phyloP scores from a whole-genome alignment of 2,329 filamentous ascomycete genomes.

The Orbilia blumenaviensis region DNA sequence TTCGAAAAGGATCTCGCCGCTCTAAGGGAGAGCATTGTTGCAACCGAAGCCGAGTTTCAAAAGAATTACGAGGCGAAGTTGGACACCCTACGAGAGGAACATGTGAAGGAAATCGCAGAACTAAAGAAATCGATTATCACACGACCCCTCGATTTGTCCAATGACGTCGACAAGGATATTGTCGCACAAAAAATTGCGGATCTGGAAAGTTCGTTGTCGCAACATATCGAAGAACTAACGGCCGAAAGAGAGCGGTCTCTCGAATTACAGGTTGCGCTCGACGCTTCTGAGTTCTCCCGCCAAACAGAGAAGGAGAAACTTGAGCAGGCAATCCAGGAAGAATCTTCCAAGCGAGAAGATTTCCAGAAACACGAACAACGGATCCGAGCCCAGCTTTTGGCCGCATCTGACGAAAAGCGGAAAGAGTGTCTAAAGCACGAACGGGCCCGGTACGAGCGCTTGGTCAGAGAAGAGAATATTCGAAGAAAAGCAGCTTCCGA shows the following conservation, averaged over 20 bases:
- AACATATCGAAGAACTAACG: conserved; percentile 44
- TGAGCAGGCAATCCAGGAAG: conserved; percentile 39
- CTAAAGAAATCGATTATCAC: conserved; percentile 47
- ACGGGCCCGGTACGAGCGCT: conserved; percentile 40
- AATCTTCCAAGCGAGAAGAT: conserved; percentile 42
- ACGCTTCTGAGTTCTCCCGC: conserved; percentile 50
- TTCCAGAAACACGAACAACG: conserved; percentile 52
- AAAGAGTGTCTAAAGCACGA: conserved; percentile 52
- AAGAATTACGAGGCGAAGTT: conserved; percentile 52
- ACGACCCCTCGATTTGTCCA: conserved; percentile 40
- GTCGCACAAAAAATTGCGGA: conserved; percentile 46
- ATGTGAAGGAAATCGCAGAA: conserved; percentile 41
- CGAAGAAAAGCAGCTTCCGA: conserved; percentile 50
- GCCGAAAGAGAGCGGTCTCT: conserved; percentile 44
- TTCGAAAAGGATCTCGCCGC: conserved; percentile 41
- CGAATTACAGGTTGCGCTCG: conserved; percentile 48
- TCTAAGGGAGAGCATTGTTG: conserved; percentile 41
- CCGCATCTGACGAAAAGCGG: conserved; percentile 48
- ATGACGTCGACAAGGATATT: conserved; percentile 46
- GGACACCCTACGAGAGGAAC: conserved; percentile 34
- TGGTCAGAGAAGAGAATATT: conserved; percentile 49
- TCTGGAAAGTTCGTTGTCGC: conserved; percentile 40
- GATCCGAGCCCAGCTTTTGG: conserved; percentile 43
- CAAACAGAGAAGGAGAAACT: conserved; percentile 50
- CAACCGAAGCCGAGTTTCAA: conserved; percentile 42